Conservation (phyloP, 2,329 filamentous ascomycete genomes). For the Alternaria viburni region DNA sequence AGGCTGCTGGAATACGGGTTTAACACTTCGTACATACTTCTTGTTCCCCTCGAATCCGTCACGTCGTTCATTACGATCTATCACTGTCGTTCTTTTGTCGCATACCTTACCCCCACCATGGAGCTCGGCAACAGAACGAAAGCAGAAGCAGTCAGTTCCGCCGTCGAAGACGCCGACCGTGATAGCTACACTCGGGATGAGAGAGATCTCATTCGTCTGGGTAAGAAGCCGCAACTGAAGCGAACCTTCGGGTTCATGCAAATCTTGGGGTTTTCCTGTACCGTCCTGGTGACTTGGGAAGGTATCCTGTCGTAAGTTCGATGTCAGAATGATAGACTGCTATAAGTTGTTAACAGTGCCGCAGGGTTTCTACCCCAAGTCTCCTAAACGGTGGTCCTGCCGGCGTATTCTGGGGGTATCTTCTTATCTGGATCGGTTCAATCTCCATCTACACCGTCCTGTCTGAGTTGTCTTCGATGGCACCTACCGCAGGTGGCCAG, state of each 20-base stretch:
- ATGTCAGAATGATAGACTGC: too few relatives aligned
- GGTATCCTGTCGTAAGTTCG: too few relatives aligned
- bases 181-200: constrained; percentile 5
- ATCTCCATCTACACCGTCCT: constrained; percentile 16
- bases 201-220: constrained; percentile 4
- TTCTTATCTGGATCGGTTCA: constrained; percentile 18
- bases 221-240: constrained; percentile 16
- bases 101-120: not conserved
- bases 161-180: not conserved
- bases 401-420: constrained; percentile 15
- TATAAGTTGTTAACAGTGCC: too few relatives aligned
- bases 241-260: constrained; percentile 18
- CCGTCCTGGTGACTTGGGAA: constrained; percentile 7
- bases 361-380: constrained; percentile 3
- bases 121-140: not conserved
- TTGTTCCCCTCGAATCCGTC: not conserved
- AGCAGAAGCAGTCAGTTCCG: not conserved
- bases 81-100: too few relatives aligned
- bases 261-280: constrained; percentile 10
- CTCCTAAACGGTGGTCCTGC: constrained; percentile 20
- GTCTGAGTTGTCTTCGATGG: constrained; percentile 25
- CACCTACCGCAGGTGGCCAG: constrained; percentile 20
- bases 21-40: too few relatives aligned
- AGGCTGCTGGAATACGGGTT: too few relatives aligned
- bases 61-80: too few relatives aligned